Base-by-base conservation (phyloP, 139 green algal species). In the Chlamydomonas schloesseri region DNA sequence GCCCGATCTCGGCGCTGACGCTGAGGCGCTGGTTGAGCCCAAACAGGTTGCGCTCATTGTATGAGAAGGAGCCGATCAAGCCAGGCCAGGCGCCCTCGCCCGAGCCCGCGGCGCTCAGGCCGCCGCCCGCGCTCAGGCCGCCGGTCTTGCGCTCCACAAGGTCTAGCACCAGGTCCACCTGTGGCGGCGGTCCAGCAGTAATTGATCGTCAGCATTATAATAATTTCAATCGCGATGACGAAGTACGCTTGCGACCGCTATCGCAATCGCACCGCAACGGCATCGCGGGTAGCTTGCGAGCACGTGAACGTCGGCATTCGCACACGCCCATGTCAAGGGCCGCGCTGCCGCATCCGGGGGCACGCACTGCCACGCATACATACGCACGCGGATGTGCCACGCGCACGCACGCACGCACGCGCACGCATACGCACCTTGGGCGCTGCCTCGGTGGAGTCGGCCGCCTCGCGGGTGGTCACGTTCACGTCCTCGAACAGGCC, bases 401-500 rank as follows among this genome's bases (percentile, higher is more conserved):
- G n/a, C n/a, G n/a, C n/a, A n/a, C n/a, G n/a, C n/a, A n/a, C n/a
- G n/a, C n/a, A n/a, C n/a, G n/a, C n/a, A n/a, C n/a, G n/a, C n/a
- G n/a, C n/a, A 8, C 42, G 6, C 6, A 5, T 50, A 24, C 79
- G 11, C n/a, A 93, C 91, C 86, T 94, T 94, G 26, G 93, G 93
- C 0, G 82, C 29, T n/a, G 81, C 50, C 68, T 93, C 86, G 37
- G 92, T 97, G 65, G 88, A 94, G 79, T 94, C 92, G 34, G 96
- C 93, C n/a, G 95, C 91, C n/a, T 97, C 93, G 57, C 95, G 84
- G 0, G 96, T 96, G 37, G 95, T 72, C 62, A 99, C 95, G 82
- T 95, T 97, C 60, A 99, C 96, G 86, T 99, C 97, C 68, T 99
- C 97, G 89, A 98, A 98, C 53, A 99, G 89, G 21, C 97, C 97